Conservation (phyloP, 1,284 basidiomycete species). For the Ceratobasidium sp. region DNA sequence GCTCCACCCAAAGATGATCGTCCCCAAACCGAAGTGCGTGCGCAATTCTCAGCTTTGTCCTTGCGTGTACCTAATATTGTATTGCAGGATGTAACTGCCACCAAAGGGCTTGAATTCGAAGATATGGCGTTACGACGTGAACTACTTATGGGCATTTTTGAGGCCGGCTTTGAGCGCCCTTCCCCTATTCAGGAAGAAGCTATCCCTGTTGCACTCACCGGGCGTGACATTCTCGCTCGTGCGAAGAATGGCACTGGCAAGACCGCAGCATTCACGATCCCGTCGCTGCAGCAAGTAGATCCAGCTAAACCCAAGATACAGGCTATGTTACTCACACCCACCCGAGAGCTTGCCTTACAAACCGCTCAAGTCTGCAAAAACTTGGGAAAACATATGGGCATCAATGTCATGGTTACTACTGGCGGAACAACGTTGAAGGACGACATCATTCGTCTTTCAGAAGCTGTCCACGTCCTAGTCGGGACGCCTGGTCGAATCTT, state of each 20-base stretch:
- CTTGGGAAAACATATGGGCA: conserved; percentile 93
- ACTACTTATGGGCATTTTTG: conserved; percentile 92
- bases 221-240: conserved; percentile 91
- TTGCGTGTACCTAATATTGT: conserved; percentile 19
- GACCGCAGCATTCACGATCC: conserved; percentile 98
- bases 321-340: conserved; percentile 92
- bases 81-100: conserved; percentile 82
- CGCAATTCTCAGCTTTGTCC: background rate
- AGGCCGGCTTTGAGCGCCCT: conserved; percentile 96
- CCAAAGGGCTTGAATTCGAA: conserved; percentile 92
- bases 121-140: conserved; percentile 83
- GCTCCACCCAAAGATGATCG: conserved; percentile 90
- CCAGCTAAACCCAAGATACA: conserved; percentile 90
- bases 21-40: conserved; percentile 83
- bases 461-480: conserved; percentile 94
- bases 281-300: conserved; percentile 93
- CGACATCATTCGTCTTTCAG: conserved; percentile 92
- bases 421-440: conserved; percentile 98
- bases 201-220: conserved; percentile 86
- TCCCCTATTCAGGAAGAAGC: conserved; percentile 99
- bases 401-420: conserved; percentile 99
- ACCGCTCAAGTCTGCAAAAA: conserved; percentile 98
- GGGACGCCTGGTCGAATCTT: conserved; percentile 97
- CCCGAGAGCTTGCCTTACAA: conserved; percentile 94
- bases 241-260: conserved; percentile 94